phyloP scores from a whole-genome alignment of 2,329 filamentous ascomycete genomes.

The Colletotrichum orchidophilum region DNA sequence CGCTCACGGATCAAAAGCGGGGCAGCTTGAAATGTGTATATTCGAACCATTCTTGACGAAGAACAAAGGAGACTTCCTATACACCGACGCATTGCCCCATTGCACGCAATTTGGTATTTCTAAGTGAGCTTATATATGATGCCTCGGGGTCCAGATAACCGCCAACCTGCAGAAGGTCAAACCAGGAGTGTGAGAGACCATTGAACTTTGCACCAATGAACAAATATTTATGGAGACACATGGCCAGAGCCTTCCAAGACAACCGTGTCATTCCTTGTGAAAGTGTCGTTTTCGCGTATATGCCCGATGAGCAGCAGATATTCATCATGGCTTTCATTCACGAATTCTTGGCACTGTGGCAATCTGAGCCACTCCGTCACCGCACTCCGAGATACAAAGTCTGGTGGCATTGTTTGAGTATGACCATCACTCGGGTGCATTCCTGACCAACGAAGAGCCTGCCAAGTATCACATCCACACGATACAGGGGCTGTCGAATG shows the following conservation, averaged over 20 bases:
- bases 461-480: constrained; percentile 85
- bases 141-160: too few relatives aligned
- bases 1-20: too few relatives aligned
- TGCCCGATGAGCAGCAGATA: not conserved
- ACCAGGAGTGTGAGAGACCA: too few relatives aligned
- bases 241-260: not conserved
- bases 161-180: too few relatives aligned
- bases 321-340: not conserved
- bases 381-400: constrained; percentile 81
- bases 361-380: constrained; percentile 27
- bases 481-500: constrained; percentile 75
- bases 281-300: not conserved
- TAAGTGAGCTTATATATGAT: too few relatives aligned
- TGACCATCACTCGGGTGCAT: constrained; percentile 83
- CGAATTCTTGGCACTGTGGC: not conserved
- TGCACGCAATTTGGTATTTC: too few relatives aligned
- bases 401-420: constrained; percentile 80
- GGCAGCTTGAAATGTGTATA: too few relatives aligned
- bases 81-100: too few relatives aligned
- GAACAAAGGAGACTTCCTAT: too few relatives aligned
- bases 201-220: too few relatives aligned
- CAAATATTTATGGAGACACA: not conserved
- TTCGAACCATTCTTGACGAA: too few relatives aligned
- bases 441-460: constrained; percentile 76
- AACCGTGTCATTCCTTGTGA: not conserved